Base-by-base conservation (phyloP, 257 asterid genomes). In the Hygrophila difformis region DNA sequence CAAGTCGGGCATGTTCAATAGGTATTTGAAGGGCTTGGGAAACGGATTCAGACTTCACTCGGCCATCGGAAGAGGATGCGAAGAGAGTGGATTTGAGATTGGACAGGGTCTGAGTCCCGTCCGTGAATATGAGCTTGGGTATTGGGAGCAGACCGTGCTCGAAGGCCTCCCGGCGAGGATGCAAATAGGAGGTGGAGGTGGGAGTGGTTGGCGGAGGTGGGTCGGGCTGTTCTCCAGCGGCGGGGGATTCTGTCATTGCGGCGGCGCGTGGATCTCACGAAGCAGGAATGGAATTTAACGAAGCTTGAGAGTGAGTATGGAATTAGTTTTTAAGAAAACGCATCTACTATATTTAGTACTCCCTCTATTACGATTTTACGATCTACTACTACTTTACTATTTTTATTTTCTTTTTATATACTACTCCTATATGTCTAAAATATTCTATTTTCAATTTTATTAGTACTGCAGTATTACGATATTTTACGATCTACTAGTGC, bases 81-180 rank as follows among this genome's bases (percentile, higher is more conserved):
- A 73, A 64, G 55, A 88, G 82, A 35, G 77, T 67, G 4, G 81
- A 77, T 69, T 78, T 78, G 59, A 88, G 75, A 26, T 75, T 79
- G 45, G 69, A 68, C 35, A 88, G 71, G 8, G 89, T 64, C 57
- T 84, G 93, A 2, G 79, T 57, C 22, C 71, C 81, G 62, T 84
- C 95, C 42, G 70, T 19, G 82, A 88, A 88, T 46, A 88, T 78
- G 47, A 84, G 79, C 55, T 78, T 84, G 37, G 82, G 78, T 67
- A 88, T 75, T 7, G 94, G 95, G 53, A 84, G 73, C 43, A 84
- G 83, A 50, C 95, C 85, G 60, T 76, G 87, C 45, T 87, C 97
- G 71, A 87, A 87, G 14, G 88, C 82, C 70, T 87, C 97, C 14
- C 95, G 77, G 36, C 94, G 84, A 4, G 94, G 92, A 63, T 66